Evolutionary conservation across 2,329 filamentous ascomycete species (phyloP), one percentile per base, ranked within the genome.

Genomic region (Leptographium radiaticola): DNA sequence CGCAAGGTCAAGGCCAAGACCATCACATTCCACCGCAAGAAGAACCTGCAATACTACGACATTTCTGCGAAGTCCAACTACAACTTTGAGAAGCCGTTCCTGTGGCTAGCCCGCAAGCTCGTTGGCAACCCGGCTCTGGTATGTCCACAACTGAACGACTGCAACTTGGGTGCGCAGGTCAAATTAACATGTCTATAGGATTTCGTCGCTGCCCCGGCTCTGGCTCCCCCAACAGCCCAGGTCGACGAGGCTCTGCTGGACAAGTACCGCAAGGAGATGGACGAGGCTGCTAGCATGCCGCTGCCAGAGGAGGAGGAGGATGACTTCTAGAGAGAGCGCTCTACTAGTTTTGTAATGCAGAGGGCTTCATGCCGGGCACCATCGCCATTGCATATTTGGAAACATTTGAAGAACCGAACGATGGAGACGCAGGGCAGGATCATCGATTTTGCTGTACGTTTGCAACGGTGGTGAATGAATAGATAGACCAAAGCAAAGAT

Each of bases 11-110:
- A 98, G 85, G 93, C 93, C 70, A 98, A 98, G 88, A 94, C 91
- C 70, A 98, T 98, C 75, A 98, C 93, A 63, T 98, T 98, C 87
- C 93, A 98, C 83, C 89, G 93, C 76, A 98, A 98, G 88, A 98
- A 98, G 86, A 98, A 97, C 77, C 85, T 98, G 52, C 93, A 98
- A 77, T 98, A 97, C 83, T 98, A 98, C 81, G 93, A 97, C 66
- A 97, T 97, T 71, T 96, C 89, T 44, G 93, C 93, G 75, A 98
- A 97, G 81, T 96, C 90, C 69, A 97, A 97, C 82, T 97, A 98
- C 79, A 97, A 97, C 84, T 97, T 97, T 74, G 91, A 97, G 85
- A 98, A 97, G 84, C 91, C 91, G 60, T 97, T 98, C 88, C 86
- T 97, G 66, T 97, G 93, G 93, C 86, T 98, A 66, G 91, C 90